These are phyloP conservation scores for Myxozyma sirexii DNA, from an alignment of 805 yeast genomes.

Conservation along the genomic window DNA sequence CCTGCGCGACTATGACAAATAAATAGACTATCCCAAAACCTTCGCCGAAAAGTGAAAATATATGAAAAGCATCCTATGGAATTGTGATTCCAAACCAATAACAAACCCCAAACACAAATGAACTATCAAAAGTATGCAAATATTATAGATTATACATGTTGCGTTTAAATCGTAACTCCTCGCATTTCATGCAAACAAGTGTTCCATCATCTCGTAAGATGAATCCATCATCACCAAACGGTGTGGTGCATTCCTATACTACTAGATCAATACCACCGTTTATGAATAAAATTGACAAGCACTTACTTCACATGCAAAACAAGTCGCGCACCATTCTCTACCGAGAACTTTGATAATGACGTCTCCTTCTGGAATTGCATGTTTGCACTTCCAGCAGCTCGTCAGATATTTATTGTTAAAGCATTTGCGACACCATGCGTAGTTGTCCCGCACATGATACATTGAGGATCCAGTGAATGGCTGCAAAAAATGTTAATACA, in stretches of 20 bases:
- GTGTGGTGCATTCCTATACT: constrained; percentile 38
- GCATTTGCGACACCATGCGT: constrained; percentile 39
- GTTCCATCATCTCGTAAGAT: constrained; percentile 41
- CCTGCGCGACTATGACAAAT: too few species aligned
- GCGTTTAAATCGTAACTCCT: constrained; percentile 25
- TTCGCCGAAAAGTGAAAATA: too few species aligned
- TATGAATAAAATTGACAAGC: neutral
- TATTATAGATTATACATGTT: constrained; percentile 6
- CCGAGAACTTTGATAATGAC: constrained; percentile 39
- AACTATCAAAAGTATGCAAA: neutral
- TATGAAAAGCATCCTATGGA: too few species aligned
- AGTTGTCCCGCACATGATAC: constrained; percentile 35
- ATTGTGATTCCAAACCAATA: too few species aligned
- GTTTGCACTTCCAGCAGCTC: constrained; percentile 42
- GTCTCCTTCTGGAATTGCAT: constrained; percentile 30
- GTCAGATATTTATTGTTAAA: constrained; percentile 35
- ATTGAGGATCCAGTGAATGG: constrained; percentile 30
- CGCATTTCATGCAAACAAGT: constrained; percentile 40
- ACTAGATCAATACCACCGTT: neutral
- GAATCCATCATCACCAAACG: constrained; percentile 39
- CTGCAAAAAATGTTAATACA: neutral
- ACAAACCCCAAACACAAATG: too few species aligned
- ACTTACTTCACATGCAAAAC: constrained; percentile 40
- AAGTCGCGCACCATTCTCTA: constrained; percentile 40
- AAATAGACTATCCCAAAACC: too few species aligned